Evolutionary conservation across 495 filamentous ascomycete species (phyloP), one percentile per base, ranked within the genome.

Genomic region (Darksidea phi): DNA sequence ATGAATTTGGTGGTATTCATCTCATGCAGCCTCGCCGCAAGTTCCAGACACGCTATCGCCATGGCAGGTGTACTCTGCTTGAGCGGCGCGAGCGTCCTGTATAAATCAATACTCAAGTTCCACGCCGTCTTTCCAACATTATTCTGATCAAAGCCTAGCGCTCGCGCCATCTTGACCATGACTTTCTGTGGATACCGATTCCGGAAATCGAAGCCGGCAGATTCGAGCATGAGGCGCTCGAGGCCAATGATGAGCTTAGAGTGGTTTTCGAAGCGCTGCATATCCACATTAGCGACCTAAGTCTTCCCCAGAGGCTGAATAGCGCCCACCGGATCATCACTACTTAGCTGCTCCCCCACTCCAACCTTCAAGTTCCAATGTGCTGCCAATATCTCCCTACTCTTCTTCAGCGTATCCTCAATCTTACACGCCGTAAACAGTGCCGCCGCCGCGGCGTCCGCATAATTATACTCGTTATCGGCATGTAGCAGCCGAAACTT

Each of bases 401-500:
- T 95, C 76, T 97, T 97, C 76, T 98, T 97, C 47, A 97, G 79
- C 1, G 94, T 97, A 71, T 98, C 94, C 70, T 98, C 94, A 45
- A 93, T 91, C 74, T 98, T 98, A 81, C 93, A 97, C 36, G 91
- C 91, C 17, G 88, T 86, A 67, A 97, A 93, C 28, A 98, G 78
- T 26, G 89, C 85, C 12, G 94, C 92, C 0, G 91, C 83, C 2
- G 91, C 89, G 4, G 90, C 91, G 71, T 97, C 94, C 82, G 87
- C 51, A 41, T 52, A 67, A 32, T 64, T 66, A 72, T 92, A 91
- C 58, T 90, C 88, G 54, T 70, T 82, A 61, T 89, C 87, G 15
- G 85, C 79, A 71, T 92, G 90, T 6, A 85, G 77, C 34, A 97
- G 79, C 20, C 91, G 86, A 70, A 96, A 96, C 55, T 87, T 88